Evolutionary conservation across 768 basidiomycete genomes (phyloP), one percentile per base, ranked within the genome.

Genomic region (Chiua virens): DNA sequence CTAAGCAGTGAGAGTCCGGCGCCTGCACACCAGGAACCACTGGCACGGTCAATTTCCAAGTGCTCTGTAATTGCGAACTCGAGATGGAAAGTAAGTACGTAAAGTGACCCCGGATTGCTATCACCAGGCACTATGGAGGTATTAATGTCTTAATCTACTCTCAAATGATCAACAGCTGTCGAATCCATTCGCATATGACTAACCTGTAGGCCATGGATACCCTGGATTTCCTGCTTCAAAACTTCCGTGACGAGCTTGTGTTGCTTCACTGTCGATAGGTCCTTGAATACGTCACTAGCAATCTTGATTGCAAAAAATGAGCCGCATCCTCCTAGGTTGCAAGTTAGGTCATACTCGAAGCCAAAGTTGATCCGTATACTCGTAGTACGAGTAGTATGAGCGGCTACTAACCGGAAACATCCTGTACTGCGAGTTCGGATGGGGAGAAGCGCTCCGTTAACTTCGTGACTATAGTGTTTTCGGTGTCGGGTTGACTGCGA

Each of bases 181-280:
- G 4, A 11, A 47, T 11, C 18, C 22, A 22, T 36, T 47, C 14
- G 30, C 25, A n/a, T 18, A 27, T 17, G 18, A 66, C 83, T 49
- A 53, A 92, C 96, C 79, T 98, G 95, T 23, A 99, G 71, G 5
- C 97, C 97, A 66, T 99, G 97, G 46, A 98, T 95, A 13, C 79
- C 85, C 61, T 83, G 80, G 42, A 99, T 92, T 66, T 98, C 97
- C 60, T 86, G 75, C 72, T 95, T 94, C 56, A 99, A 72, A 10
- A 80, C 77, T 52, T 91, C 80, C 13, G 88, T 95, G 35, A 99
- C 93, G 25, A 97, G 75, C 52, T 84, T 83, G 69, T 99, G 97
- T 69, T 99, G 97, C 75, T 97, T 95, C 47, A 98, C 84, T 38
- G 83, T 87, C 1, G 89, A 70, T 36, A 98, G 71, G 9, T 88